Conservation (phyloP, 495 filamentous ascomycete genomes). For the Elaphomyces granulatus region DNA sequence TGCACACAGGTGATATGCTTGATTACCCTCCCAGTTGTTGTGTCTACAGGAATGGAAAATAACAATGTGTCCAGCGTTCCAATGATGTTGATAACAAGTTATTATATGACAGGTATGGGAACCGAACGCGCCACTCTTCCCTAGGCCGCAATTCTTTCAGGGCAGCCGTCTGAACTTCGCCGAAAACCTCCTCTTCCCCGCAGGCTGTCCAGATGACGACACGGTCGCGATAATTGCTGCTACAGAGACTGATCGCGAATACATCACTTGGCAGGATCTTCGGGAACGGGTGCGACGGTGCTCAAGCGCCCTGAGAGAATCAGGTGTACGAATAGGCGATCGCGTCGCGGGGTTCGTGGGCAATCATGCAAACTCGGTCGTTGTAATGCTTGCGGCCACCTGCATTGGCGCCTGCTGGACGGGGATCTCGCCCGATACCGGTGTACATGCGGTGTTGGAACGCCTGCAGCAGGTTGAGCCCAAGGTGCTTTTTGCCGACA, state of each 20-base stretch:
- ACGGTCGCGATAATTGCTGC: slow-evolving; percentile 53
- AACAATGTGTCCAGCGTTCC: too few relatives aligned
- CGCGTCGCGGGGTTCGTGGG: slow-evolving; percentile 76
- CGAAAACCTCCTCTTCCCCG: slow-evolving; percentile 77
- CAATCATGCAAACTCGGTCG: slow-evolving; percentile 69
- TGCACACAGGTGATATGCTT: too few relatives aligned
- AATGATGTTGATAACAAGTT: too few relatives aligned
- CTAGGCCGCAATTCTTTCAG: slow-evolving; percentile 69
- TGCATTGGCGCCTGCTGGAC: slow-evolving; percentile 84
- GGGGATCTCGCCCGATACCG: slow-evolving; percentile 71
- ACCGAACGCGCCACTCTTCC: slow-evolving; percentile 55
- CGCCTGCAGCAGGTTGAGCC: slow-evolving; percentile 71
- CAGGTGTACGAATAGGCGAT: slow-evolving; percentile 49
- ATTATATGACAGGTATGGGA: slow-evolving; percentile 56
- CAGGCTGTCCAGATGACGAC: slow-evolving; percentile 40
- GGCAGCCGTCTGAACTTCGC: slow-evolving; percentile 76
- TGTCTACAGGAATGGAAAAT: slow-evolving; percentile 1
- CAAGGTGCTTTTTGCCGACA: slow-evolving; percentile 68
- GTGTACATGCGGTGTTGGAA: slow-evolving; percentile 68
- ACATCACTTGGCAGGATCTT: slow-evolving; percentile 67
- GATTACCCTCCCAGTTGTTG: slow-evolving; percentile 2
- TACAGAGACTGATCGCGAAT: slow-evolving; percentile 53
- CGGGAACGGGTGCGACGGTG: slow-evolving; percentile 62
- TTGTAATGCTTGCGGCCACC: slow-evolving; percentile 73
- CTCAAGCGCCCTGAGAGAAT: slow-evolving; percentile 50